These are phyloP conservation scores for Teratosphaeria gauchensis DNA, from an alignment of 2,329 filamentous ascomycete species.

Conservation along the genomic window DNA sequence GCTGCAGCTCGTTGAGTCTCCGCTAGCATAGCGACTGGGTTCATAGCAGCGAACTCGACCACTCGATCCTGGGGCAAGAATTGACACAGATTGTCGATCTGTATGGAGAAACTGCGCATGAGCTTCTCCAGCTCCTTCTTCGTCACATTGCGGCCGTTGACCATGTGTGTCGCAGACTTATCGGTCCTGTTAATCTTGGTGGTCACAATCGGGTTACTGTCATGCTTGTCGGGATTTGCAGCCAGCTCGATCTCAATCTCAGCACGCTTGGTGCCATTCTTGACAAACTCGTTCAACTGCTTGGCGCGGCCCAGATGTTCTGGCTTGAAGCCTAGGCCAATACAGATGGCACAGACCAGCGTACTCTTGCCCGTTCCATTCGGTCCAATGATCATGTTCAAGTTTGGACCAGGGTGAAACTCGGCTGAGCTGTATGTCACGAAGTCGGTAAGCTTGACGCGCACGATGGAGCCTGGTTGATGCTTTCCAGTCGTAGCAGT, in stretches of 20 bases:
- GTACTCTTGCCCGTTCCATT: conserved; percentile 98
- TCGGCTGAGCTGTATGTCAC: conserved; percentile 91
- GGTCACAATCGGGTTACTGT: conserved; percentile 61
- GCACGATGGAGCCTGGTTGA: conserved; percentile 76
- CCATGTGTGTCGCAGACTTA: conserved; percentile 67
- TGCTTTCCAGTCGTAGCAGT: conserved; percentile 17
- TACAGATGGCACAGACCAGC: conserved; percentile 88
- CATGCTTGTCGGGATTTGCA: conserved; percentile 44
- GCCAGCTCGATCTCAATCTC: conserved; percentile 86
- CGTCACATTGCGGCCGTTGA: conserved; percentile 56
- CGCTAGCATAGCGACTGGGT: conserved; percentile 68
- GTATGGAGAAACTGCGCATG: conserved; percentile 67
- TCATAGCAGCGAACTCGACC: conserved; percentile 80
- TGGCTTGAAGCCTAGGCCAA: conserved; percentile 78
- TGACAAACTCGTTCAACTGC: conserved; percentile 81
- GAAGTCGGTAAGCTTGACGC: conserved; percentile 79
- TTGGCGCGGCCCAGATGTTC: conserved; percentile 78
- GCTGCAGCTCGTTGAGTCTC: conserved; percentile 87
- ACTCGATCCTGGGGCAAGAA: conserved; percentile 95
- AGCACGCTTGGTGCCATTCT: conserved; percentile 70
- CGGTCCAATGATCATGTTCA: conserved; percentile 99
- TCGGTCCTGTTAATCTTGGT: conserved; percentile 73
- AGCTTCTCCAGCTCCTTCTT: conserved; percentile 59
- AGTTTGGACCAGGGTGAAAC: conserved; percentile 78
- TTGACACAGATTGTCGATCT: conserved; percentile 96